Evolutionary conservation across 345 rosid genomes (phyloP).

Genomic region (Clausena lansium): DNA sequence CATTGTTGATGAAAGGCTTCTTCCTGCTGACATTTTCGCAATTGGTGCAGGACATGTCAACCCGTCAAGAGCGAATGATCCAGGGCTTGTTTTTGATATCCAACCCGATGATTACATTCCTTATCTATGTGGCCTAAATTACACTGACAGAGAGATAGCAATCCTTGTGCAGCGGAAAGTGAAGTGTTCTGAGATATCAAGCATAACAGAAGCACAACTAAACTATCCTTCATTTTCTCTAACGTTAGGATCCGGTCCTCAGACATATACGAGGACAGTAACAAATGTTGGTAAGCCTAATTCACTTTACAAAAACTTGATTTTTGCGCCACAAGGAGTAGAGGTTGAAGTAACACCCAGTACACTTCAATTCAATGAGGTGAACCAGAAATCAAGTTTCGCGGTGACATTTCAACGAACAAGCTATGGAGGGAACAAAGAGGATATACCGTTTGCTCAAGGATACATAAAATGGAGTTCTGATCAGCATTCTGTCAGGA

Average conservation of each 20-base stretch:
- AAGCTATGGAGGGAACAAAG: neutral
- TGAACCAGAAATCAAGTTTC: slow-evolving; percentile 27
- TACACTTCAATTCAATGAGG: neutral
- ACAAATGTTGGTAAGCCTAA: slow-evolving; percentile 38
- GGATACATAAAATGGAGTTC: slow-evolving; percentile 32
- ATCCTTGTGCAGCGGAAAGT: slow-evolving; percentile 19
- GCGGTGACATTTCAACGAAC: slow-evolving; percentile 15
- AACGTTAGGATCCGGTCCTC: slow-evolving; percentile 1
- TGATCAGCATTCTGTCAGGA: slow-evolving; percentile 15
- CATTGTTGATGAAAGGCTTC: slow-evolving; percentile 34
- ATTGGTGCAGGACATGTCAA: slow-evolving; percentile 52
- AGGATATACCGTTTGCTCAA: slow-evolving; percentile 6
- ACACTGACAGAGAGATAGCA: slow-evolving; percentile 22
- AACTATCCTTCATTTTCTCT: slow-evolving; percentile 43
- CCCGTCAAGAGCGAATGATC: slow-evolving; percentile 46
- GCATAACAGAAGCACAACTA: slow-evolving; percentile 30
- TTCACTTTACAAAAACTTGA: slow-evolving; percentile 25
- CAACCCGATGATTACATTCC: slow-evolving; percentile 42
- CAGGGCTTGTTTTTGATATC: slow-evolving; percentile 44
- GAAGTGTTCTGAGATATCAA: slow-evolving; percentile 9
- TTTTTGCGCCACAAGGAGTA: slow-evolving; percentile 25
- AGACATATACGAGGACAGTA: slow-evolving; percentile 34
- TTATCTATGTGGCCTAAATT: slow-evolving; percentile 38
- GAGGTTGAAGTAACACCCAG: slow-evolving; percentile 1
- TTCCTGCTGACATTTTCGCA: slow-evolving; percentile 39